phyloP scores from a whole-genome alignment of 345 rosid species.

The Pistacia vera region DNA sequence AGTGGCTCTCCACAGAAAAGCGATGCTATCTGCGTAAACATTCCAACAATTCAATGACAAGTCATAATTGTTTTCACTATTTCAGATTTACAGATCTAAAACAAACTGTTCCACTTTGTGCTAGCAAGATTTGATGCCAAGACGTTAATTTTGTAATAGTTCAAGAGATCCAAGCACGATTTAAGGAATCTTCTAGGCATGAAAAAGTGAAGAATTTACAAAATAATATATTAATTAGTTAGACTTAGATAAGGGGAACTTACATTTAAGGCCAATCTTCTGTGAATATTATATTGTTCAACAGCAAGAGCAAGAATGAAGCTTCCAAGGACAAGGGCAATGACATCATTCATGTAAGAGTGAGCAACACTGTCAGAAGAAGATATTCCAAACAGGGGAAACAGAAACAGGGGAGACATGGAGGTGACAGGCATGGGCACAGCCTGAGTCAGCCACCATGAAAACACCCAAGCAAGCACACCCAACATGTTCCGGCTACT shows the following conservation, averaged over 20 bases:
- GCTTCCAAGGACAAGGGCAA: conserved; percentile 82
- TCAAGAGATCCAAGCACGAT: too few relatives aligned
- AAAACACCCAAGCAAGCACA: conserved; percentile 73
- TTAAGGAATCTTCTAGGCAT: not conserved
- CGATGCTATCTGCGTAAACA: conserved; percentile 48
- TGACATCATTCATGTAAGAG: conserved; percentile 93
- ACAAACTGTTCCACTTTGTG: too few relatives aligned
- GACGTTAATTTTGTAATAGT: too few relatives aligned
- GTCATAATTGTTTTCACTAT: not conserved
- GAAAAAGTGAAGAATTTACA: not conserved
- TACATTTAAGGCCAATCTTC: conserved; percentile 82
- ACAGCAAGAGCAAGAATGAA: conserved; percentile 93
- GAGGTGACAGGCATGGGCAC: conserved; percentile 97
- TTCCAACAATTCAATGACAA: conserved; percentile 1
- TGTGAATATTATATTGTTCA: conserved; percentile 87
- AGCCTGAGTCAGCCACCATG: conserved; percentile 94
- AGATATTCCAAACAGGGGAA: conserved; percentile 79
- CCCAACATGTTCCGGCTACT: conserved; percentile 70
- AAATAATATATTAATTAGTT: not conserved
- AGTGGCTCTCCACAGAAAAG: conserved; percentile 86
- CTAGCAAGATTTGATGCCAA: too few relatives aligned
- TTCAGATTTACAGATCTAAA: too few relatives aligned
- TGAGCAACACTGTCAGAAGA: conserved; percentile 66
- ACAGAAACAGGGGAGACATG: conserved; percentile 84
- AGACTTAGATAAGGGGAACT: conserved; percentile 20